Evolutionary conservation across 352 stramenopile genomes (phyloP), one percentile per base, ranked within the genome.

Genomic region (Pseudoperonospora humuli): DNA sequence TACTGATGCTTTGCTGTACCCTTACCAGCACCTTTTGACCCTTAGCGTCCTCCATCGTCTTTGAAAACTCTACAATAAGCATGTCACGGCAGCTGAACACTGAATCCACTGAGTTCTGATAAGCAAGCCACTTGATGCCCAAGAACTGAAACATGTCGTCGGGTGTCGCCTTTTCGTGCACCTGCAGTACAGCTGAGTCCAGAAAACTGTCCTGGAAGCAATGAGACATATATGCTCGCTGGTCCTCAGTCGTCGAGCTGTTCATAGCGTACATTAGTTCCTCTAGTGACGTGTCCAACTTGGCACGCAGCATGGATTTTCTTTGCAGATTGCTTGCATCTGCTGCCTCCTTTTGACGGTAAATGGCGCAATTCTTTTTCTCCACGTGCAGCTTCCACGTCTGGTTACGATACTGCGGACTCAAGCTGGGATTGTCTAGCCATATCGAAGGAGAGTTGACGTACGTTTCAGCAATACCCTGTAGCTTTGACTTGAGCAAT

Each of bases 301-400:
- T 86, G 17, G 67, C 73, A 14, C 75, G 75, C 17, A 83, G 36
- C 23, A 87, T 50, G 3, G 64, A 54, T 26, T 83, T 71, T 25
- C 75, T 61, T 37, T 66, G 51, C 27, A 73, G 25, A 23, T 70
- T 63, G 27, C 47, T 56, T 7, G 44, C 53, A 25, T 72, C 59
- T 18, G 75, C 60, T n/a, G 63, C 73, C 24, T 68, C 54, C 23
- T 70, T 74, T 33, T 69, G 65, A 14, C 75, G 72, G 49, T 87
- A 87, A 37, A 85, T 75, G 34, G 75, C 57, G 45, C 70, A 82
- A 32, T 82, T 73, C 50, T 83, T 82, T 57, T 84, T 87, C 21
- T 85, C 72, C 1, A 79, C 5, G 35, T 84, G 66, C 11, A 60
- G 54, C 42, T 87, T 87, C 75, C 73, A 87, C 25, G 24, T 64